These are phyloP conservation scores for Hirsutella thompsonii DNA, from an alignment of 2,329 filamentous ascomycete genomes.

Conservation along the genomic window DNA sequence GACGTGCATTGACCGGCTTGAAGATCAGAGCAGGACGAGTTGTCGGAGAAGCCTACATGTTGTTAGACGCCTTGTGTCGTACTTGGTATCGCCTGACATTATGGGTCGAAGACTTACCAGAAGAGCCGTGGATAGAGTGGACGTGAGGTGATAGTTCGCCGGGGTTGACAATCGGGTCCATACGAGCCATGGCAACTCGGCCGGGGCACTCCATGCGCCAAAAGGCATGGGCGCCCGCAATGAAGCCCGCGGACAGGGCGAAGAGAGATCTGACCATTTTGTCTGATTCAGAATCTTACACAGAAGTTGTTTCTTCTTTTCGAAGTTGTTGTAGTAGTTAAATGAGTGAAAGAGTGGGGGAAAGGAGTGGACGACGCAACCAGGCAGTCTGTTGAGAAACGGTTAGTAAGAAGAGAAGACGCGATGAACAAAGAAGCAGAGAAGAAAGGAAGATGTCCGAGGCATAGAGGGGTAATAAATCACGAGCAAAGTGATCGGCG, in stretches of 20 bases:
- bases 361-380: conserved; percentile 22
- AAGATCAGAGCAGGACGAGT: conserved; percentile 45
- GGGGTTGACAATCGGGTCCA: conserved; percentile 64
- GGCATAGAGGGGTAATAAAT: too few relatives aligned
- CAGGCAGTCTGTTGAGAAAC: conserved; percentile 17
- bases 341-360: neutral
- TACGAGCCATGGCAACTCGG: conserved; percentile 52
- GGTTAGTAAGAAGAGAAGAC: conserved; percentile 6
- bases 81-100: too few relatives aligned
- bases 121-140: conserved; percentile 65
- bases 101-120: conserved; percentile 45
- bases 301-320: neutral
- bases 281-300: conserved; percentile 12
- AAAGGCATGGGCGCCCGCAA: conserved; percentile 48
- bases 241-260: conserved; percentile 19
- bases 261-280: conserved; percentile 21
- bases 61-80: too few relatives aligned
- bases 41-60: conserved; percentile 47
- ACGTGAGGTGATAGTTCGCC: conserved; percentile 49
- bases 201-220: conserved; percentile 83
- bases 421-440: too few relatives aligned
- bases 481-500: too few relatives aligned
- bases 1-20: conserved; percentile 59
- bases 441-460: too few relatives aligned
- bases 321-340: neutral